These are phyloP conservation scores for Peltaster fructicola DNA, from an alignment of 2,329 filamentous ascomycete species.

Conservation along the genomic window DNA sequence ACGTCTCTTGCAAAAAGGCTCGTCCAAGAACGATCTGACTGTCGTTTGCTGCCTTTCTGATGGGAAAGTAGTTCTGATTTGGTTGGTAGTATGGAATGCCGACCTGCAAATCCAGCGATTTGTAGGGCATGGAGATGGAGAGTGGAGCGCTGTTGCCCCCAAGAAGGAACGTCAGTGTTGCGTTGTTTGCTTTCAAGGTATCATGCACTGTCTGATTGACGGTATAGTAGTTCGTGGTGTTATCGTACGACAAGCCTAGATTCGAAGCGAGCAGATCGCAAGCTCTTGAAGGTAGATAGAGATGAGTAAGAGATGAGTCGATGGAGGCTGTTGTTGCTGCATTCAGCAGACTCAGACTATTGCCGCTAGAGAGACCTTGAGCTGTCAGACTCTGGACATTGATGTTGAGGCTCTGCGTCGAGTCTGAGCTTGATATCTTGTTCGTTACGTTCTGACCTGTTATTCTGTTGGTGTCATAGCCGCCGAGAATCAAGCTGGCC, in stretches of 20 bases:
- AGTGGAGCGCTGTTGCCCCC: constrained; percentile 3
- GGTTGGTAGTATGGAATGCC: constrained; percentile 9
- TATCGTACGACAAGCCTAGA: constrained; percentile 20
- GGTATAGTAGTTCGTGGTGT: constrained; percentile 17
- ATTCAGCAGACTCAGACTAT: too few species aligned
- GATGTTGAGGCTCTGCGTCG: constrained; percentile 1
- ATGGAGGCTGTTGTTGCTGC: constrained; percentile 11
- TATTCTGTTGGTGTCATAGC: constrained; percentile 16
- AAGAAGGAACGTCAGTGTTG: constrained; percentile 24
- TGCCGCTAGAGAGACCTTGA: constrained; percentile 1
- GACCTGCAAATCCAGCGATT: constrained; percentile 20
- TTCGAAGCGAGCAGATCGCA: constrained; percentile 19
- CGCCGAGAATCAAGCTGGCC: constrained; percentile 17
- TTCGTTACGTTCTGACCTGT: too few species aligned
- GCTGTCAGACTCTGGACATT: constrained; percentile 4
- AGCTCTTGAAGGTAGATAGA: constrained; percentile 21
- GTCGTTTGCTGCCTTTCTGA: constrained; percentile 21
- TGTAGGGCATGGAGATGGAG: constrained; percentile 20
- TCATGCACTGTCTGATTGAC: constrained; percentile 20
- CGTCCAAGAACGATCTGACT: constrained; percentile 22
- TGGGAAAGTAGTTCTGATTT: constrained; percentile 20
- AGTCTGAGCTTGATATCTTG: too few species aligned
- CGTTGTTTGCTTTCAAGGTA: constrained; percentile 16
- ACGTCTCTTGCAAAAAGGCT: constrained; percentile 25
- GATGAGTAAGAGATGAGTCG: constrained; percentile 20